A percentile compares a stretch with the other conserved stretches of the same genome.
phyloP scores from a whole-genome alignment of 2,329 filamentous ascomycete genomes.

The Talaromyces sp. region DNA sequence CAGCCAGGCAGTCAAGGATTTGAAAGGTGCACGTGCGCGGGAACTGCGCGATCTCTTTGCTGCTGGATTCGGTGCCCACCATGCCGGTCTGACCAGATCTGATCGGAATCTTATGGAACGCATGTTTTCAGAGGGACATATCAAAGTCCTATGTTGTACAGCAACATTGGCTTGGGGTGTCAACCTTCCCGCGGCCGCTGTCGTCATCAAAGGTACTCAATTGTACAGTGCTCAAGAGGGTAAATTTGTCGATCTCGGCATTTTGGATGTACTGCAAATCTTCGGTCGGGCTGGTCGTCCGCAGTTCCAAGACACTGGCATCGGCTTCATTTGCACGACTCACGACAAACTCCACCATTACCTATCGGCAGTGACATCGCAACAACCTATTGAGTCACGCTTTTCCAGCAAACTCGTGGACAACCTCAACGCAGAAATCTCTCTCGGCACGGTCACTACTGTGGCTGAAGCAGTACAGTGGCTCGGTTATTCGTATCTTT shows the following conservation, averaged over 20 bases:
- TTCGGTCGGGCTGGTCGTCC: conserved; percentile 97
- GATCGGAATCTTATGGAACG: conserved; percentile 96
- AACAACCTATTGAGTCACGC: conserved; percentile 94
- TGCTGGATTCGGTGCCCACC: conserved; percentile 91
- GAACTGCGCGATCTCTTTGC: conserved; percentile 86
- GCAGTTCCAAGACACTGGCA: conserved; percentile 95
- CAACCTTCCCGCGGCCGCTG: conserved; percentile 92
- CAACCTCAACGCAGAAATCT: conserved; percentile 93
- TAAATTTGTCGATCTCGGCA: conserved; percentile 94
- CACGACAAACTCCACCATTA: conserved; percentile 93
- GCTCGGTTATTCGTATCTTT: conserved; percentile 97
- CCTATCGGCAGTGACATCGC: conserved; percentile 86
- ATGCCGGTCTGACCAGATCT: conserved; percentile 92
- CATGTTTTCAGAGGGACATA: conserved; percentile 84
- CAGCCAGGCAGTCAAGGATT: conserved; percentile 74
- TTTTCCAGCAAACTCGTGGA: conserved; percentile 94
- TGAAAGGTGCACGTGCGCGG: conserved; percentile 79
- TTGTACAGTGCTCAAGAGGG: conserved; percentile 95
- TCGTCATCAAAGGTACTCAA: conserved; percentile 97
- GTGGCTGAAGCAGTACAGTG: conserved; percentile 91
- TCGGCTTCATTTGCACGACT: conserved; percentile 96
- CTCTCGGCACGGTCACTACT: conserved; percentile 90
- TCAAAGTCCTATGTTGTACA: conserved; percentile 97
- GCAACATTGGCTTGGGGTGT: conserved; percentile 98
- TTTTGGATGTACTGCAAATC: conserved; percentile 94